Evolutionary conservation across 2,329 filamentous ascomycete genomes (phyloP), one percentile per base, ranked within the genome.

Genomic region (Phyllosticta paracitricarpa): DNA sequence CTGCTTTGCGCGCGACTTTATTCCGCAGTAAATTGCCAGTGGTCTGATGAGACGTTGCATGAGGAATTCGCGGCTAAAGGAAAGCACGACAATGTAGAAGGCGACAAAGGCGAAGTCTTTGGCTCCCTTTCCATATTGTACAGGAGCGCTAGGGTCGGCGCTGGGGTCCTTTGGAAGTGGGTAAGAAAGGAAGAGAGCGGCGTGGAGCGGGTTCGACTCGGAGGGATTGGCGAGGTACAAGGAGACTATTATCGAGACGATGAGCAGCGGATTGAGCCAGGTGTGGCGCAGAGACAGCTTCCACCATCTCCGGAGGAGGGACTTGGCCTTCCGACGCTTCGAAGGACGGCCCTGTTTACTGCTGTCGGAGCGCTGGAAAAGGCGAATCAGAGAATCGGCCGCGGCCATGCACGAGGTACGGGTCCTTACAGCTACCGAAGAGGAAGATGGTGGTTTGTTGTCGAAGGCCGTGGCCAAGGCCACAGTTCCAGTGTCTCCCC

Each of bases 11-110:
- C 86, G 83, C 64, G 83, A 84, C 63, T 78, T 81, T 70, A 97
- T 85, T 17, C 89, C 89, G 60, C 80, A 85, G 66, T 78, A 81
- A 53, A 84, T 80, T 5, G 91, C 90, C 64, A 92, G 79, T 0
- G 91, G 92, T 12, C 87, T 85, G 62, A 97, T 84, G 57, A 96
- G 69, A 69, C 91, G 87, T 77, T 96, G 92, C 92, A 96, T 97
- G 76, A 96, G 82, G 75, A 96, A 96, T 74, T 97, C 92, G 71
- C 92, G 89, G 10, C 91, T 96, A 73, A 97, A 97, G 64, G 89
- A 91, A 63, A 97, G 82, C 24, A 97, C 87, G 62, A 97, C 78
- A 51, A 84, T 93, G 77, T 97, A 97, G 78, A 97, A 97, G 63
- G 79, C 78, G 60, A 97, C 89, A 69, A 97, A 93, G 53, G 89